Evolutionary conservation across 2,329 filamentous ascomycete species (phyloP).

Genomic region (Colletotrichum truncatum): DNA sequence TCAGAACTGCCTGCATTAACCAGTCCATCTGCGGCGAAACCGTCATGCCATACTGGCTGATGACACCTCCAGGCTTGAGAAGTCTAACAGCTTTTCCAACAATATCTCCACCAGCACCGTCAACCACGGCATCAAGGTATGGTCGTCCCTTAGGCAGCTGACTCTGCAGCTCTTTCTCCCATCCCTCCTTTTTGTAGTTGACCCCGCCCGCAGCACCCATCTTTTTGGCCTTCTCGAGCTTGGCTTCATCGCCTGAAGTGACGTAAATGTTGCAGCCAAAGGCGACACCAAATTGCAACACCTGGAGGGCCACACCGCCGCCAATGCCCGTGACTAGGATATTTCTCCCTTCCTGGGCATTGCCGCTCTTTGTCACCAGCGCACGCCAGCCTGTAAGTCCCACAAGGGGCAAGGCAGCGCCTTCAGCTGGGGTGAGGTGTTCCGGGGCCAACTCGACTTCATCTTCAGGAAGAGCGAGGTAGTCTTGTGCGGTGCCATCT

Average conservation of each 20-base stretch:
- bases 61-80: conserved; percentile 84
- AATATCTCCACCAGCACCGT: conserved; percentile 89
- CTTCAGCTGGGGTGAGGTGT: conserved; percentile 78
- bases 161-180: conserved; percentile 79
- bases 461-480: conserved; percentile 70
- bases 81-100: conserved; percentile 74
- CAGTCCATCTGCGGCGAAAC: conserved; percentile 85
- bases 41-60: conserved; percentile 93
- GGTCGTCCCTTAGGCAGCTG: conserved; percentile 72
- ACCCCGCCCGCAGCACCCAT: conserved; percentile 87
- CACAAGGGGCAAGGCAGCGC: conserved; percentile 84
- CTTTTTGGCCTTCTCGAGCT: conserved; percentile 75
- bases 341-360: conserved; percentile 72
- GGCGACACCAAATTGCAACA: conserved; percentile 80
- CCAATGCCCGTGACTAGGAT: conserved; percentile 91
- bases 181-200: conserved; percentile 78
- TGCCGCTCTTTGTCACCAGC: conserved; percentile 78
- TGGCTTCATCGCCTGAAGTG: conserved; percentile 77
- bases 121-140: conserved; percentile 84
- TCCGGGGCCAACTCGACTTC: conserved; percentile 81
- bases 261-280: conserved; percentile 83
- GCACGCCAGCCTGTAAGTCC: conserved; percentile 92
- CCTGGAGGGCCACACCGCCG: conserved; percentile 88
- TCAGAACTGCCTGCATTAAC: conserved; percentile 83
- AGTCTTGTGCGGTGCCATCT: conserved; percentile 80